Evolutionary conservation across 306 rosid genomes (phyloP), one percentile per base, ranked within the genome.

Genomic region (Rosa lucieae): DNA sequence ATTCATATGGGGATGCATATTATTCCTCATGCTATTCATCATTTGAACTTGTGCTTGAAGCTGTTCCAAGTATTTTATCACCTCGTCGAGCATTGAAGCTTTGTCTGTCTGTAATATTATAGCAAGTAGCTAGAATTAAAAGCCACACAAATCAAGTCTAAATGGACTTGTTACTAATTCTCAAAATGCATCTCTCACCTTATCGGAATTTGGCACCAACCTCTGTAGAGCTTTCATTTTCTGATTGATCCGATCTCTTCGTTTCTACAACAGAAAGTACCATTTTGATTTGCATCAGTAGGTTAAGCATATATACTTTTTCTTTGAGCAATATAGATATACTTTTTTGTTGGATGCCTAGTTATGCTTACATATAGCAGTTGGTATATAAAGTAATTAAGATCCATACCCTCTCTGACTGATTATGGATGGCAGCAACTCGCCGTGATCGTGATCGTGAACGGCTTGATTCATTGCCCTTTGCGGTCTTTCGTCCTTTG

Each of bases 31-130:
- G 39, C 15, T 78, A n/a, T 53, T 82, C 90, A 89, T 82, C 80
- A 86, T 11, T 56, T 86, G 88, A 66, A 87, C 76, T 71, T 89
- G 93, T 71, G 86, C 82, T 86, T 89, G 87, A 14, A 89, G 91
- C 61, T 86, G 85, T 69, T 87, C 87, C 70, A 89, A 71, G 85
- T 89, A 89, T 23, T 74, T 85, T 3, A 87, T 89, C 82, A 89
- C 91, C 74, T 87, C 91, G 58, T 89, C 93, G n/a, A 89, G 84
- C 89, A 89, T 84, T 79, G 93, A 87, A 59, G 93, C 93, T 58
- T 84, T 89, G 49, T 89, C 91, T 0, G 83, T 86, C 91, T 89
- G 85, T 83, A 78, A 58, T 63, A 67, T 39, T 18, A 32, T 23
- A 7, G 11, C 46, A 23, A 81, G 20, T 29, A 37, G 8, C 70